These are phyloP conservation scores for Chenopodium album DNA, from an alignment of 148 eudicot species.

Conservation along the genomic window DNA sequence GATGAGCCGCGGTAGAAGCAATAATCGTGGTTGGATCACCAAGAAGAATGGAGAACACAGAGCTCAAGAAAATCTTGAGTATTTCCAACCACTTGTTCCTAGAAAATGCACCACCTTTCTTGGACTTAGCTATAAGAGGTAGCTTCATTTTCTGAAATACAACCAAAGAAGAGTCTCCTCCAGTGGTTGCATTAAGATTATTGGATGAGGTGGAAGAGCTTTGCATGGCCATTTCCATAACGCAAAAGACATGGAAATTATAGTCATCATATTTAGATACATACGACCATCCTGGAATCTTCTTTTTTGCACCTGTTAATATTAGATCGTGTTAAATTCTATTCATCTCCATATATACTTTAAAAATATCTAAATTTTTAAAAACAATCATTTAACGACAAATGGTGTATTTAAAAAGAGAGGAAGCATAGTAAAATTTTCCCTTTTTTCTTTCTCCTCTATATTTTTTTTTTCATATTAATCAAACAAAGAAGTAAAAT, in stretches of 20 bases:
- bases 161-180: not conserved
- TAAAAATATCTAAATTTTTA: too few relatives aligned
- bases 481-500: too few relatives aligned
- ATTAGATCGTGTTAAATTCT: too few relatives aligned
- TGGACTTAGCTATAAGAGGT: slow-evolving; percentile 2
- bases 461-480: too few relatives aligned
- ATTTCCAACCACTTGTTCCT: slow-evolving; percentile 14
- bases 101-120: not conserved
- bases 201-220: not conserved
- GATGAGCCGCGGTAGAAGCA: slow-evolving; percentile 19
- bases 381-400: too few relatives aligned
- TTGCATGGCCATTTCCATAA: slow-evolving; percentile 21
- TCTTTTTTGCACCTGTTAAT: not conserved
- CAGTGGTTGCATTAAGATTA: not conserved
- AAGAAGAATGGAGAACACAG: slow-evolving; percentile 22
- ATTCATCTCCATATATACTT: too few relatives aligned
- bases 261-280: slow-evolving; percentile 3
- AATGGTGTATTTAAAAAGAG: too few relatives aligned
- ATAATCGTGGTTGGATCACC: slow-evolving; percentile 28
- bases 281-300: slow-evolving; percentile 14
- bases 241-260: slow-evolving; percentile 23
- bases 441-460: too few relatives aligned
- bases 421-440: too few relatives aligned
- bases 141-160: not conserved
- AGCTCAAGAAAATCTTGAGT: slow-evolving; percentile 11